A percentile compares a stretch with the other conserved stretches of the same genome.
phyloP scores from a whole-genome alignment of 1,284 basidiomycete species.

The Ganoderma lucidum region DNA sequence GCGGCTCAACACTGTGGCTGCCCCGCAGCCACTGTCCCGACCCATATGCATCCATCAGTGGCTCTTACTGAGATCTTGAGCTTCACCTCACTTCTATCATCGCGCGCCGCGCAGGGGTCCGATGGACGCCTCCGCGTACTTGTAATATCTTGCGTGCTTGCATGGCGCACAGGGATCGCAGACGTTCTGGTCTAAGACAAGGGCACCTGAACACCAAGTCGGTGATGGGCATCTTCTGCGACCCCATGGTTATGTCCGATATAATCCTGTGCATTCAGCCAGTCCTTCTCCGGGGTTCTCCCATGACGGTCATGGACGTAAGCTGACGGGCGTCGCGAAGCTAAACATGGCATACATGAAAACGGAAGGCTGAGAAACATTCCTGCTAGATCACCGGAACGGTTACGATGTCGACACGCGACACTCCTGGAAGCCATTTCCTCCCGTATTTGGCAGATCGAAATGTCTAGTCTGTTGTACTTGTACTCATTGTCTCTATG shows the following conservation, averaged over 20 bases:
- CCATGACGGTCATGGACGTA: conserved; percentile 23
- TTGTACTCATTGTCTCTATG: conserved; percentile 8
- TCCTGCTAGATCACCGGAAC: conserved; percentile 2
- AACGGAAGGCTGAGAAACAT: neutral
- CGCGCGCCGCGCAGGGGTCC: neutral
- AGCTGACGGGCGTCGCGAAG: neutral
- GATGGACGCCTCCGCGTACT: neutral
- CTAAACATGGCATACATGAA: neutral
- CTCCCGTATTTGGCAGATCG: conserved; percentile 5
- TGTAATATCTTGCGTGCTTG: neutral
- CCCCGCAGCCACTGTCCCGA: neutral
- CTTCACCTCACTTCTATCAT: neutral
- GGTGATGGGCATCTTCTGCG: neutral
- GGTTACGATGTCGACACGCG: conserved; percentile 13
- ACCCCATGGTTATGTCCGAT: neutral
- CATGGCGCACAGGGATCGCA: neutral
- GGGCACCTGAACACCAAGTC: neutral
- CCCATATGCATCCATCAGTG: conserved; percentile 9
- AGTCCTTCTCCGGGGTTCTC: conserved; percentile 11
- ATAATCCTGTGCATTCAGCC: conserved; percentile 1
- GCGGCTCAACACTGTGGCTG: neutral
- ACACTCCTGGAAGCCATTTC: conserved; percentile 3
- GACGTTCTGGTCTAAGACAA: neutral
- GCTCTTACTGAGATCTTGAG: conserved; percentile 20
- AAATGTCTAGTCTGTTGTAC: neutral